A percentile compares a stretch with the other conserved stretches of the same genome.
These are phyloP conservation scores for Calocybe gambosa DNA, from an alignment of 1,284 basidiomycete species.

Conservation along the genomic window DNA sequence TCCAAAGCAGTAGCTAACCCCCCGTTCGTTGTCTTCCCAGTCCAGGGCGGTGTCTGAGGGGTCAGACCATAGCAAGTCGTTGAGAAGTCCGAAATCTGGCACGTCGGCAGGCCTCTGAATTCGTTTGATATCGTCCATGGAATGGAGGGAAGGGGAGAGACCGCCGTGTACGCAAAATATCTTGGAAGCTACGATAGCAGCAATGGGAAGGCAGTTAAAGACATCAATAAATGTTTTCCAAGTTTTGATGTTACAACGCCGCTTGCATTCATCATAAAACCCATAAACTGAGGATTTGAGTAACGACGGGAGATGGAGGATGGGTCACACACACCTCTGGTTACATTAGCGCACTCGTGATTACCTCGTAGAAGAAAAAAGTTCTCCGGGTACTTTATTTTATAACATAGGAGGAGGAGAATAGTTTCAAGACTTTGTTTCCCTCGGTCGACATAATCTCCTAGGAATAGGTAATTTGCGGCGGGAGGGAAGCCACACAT, in stretches of 20 bases:
- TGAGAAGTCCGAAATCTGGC: conserved; percentile 97
- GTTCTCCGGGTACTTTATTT: conserved; percentile 99
- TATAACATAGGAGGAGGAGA: conserved; percentile 94
- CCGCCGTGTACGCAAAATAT: conserved; percentile 99
- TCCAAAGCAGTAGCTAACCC: conserved; percentile 99
- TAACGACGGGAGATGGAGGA: conserved; percentile 15
- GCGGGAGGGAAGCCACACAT: conserved; percentile 99
- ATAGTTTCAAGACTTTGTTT: conserved; percentile 99
- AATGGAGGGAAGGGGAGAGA: conserved; percentile 93
- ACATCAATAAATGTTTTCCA: conserved; percentile 99
- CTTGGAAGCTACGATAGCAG: conserved; percentile 97
- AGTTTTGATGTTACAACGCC: conserved; percentile 98
- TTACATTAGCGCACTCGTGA: conserved; percentile 99
- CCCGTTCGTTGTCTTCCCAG: conserved; percentile 99
- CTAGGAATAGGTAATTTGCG: conserved; percentile 97
- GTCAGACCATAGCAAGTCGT: conserved; percentile 98
- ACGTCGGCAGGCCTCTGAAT: conserved; percentile 98
- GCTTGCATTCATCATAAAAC: conserved; percentile 99
- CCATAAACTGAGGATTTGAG: conserved; percentile 74
- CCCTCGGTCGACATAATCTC: conserved; percentile 98
- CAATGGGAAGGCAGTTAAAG: conserved; percentile 98
- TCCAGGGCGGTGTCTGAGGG: conserved; percentile 96
- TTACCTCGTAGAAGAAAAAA: conserved; percentile 98
- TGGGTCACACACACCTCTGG: conserved; percentile 60
- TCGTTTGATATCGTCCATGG: conserved; percentile 98